Evolutionary conservation across 1,284 basidiomycete genomes (phyloP).

Genomic region (Sphagnurus paluster): DNA sequence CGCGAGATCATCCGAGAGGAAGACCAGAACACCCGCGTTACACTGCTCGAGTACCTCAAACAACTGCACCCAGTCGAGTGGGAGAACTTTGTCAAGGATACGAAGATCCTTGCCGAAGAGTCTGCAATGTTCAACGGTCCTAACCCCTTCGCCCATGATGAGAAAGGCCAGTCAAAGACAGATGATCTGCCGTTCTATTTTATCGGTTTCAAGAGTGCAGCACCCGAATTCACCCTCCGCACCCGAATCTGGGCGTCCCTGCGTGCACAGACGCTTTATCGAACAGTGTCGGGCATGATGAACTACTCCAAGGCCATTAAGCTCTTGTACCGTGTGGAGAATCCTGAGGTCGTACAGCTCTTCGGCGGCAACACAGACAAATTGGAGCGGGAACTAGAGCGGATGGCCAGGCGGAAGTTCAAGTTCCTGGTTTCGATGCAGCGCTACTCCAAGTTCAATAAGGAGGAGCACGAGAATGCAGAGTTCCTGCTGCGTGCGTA

Average conservation of each 20-base stretch:
- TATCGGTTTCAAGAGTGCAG: constrained; percentile 98
- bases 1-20: constrained; percentile 97
- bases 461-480: constrained; percentile 98
- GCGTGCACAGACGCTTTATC: constrained; percentile 96
- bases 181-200: constrained; percentile 99
- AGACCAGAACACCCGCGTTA: constrained; percentile 93
- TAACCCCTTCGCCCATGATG: constrained; percentile 81
- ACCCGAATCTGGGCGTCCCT: constrained; percentile 99
- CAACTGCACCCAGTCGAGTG: constrained; percentile 98
- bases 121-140: constrained; percentile 83
- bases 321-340: constrained; percentile 98
- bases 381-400: constrained; percentile 94
- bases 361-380: constrained; percentile 98
- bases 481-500: constrained; percentile 99
- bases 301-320: constrained; percentile 99
- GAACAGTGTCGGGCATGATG: constrained; percentile 99
- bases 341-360: constrained; percentile 96
- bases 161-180: constrained; percentile 84
- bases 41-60: constrained; percentile 95
- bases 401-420: constrained; percentile 98
- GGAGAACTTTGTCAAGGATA: constrained; percentile 99
- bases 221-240: constrained; percentile 96
- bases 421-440: constrained; percentile 99
- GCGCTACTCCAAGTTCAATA: constrained; percentile 99
- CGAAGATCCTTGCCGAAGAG: constrained; percentile 98